Evolutionary conservation across 345 rosid species (phyloP), one percentile per base, ranked within the genome.

Genomic region (Citrus unshiu): DNA sequence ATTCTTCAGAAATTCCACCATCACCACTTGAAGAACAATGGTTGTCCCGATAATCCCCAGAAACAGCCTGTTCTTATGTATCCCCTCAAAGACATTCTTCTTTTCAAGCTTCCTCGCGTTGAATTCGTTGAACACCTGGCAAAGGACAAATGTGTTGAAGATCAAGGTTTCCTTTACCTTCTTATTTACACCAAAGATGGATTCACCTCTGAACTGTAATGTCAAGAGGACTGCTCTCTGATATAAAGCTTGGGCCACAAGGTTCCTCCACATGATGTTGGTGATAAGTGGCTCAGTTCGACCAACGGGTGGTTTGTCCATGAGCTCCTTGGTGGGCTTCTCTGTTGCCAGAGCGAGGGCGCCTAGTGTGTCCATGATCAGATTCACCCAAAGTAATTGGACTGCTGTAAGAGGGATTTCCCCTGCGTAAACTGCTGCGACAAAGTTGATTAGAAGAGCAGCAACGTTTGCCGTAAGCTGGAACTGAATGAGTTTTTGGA

Each of bases 71-170:
- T 91, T 92, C 86, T 84, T 84, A n/a, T 85, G 92, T 68, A 94
- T 65, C 0, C 91, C 97, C 43, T 88, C 62, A 39, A 92, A 92
- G 35, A 91, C 91, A 69, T 94, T 94, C 86, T 84, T 92, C 86
- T 89, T 88, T 79, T 91, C 93, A 1, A 94, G 86, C 83, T 89
- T 90, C 83, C 97, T 85, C 9, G 93, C 91, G 60, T 94, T 92
- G 69, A 92, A 90, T 83, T 91, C 95, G n/a, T 94, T 94, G 56
- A 91, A 92, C 65, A 94, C 94, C n/a, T 92, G 93, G 88, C 94
- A 91, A 4, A 92, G 83, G 58, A 91, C 91, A 54, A 92, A 92
- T 3, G 83, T 85, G 51, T 94, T 94, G 86, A 92, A 94, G 54
- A 92, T 89, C 84, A 94, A 74, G 4, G 94, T 91, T 57, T 89